phyloP scores from a whole-genome alignment of 1,284 basidiomycete genomes.

The Apiotrichum sp. region DNA sequence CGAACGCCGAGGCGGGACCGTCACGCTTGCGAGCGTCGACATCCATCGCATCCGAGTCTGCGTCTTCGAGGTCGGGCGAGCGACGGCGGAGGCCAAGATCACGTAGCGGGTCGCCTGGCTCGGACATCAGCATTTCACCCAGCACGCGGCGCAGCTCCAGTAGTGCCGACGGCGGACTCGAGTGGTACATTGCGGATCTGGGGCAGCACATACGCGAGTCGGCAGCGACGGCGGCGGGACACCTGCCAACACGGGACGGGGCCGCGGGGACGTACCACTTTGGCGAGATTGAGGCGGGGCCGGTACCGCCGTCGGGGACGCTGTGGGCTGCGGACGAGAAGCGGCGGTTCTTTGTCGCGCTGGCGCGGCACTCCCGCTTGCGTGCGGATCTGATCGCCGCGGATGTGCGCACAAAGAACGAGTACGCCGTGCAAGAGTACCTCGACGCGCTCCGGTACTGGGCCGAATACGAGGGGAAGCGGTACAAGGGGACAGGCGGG shows the following conservation, averaged over 20 bases:
- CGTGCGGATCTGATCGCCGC: slow-evolving; percentile 65
- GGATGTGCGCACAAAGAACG: slow-evolving; percentile 57
- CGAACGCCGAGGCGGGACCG: not conserved
- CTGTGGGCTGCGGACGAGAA: slow-evolving; percentile 65
- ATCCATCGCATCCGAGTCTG: too few species aligned
- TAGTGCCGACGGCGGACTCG: not conserved
- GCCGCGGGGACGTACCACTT: not conserved
- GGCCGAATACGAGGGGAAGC: slow-evolving; percentile 4
- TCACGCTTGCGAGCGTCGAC: not conserved
- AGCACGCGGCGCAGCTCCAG: too few species aligned
- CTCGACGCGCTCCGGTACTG: slow-evolving; percentile 50
- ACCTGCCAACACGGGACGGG: not conserved
- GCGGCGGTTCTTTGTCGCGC: slow-evolving; percentile 61
- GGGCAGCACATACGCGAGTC: not conserved
- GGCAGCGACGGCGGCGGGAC: too few species aligned
- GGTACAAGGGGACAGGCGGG: slow-evolving; percentile 35
- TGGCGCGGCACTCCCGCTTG: slow-evolving; percentile 59
- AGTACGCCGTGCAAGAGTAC: slow-evolving; percentile 59
- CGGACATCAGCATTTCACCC: too few species aligned
- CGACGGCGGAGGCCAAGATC: too few species aligned
- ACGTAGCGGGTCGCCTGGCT: not conserved
- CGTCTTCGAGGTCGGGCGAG: too few species aligned
- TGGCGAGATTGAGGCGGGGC: not conserved
- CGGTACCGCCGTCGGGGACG: slow-evolving; percentile 11
- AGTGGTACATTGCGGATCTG: slow-evolving; percentile 11